Base-by-base conservation (phyloP, 345 rosid genomes). In the Rhodamnia argentea region DNA sequence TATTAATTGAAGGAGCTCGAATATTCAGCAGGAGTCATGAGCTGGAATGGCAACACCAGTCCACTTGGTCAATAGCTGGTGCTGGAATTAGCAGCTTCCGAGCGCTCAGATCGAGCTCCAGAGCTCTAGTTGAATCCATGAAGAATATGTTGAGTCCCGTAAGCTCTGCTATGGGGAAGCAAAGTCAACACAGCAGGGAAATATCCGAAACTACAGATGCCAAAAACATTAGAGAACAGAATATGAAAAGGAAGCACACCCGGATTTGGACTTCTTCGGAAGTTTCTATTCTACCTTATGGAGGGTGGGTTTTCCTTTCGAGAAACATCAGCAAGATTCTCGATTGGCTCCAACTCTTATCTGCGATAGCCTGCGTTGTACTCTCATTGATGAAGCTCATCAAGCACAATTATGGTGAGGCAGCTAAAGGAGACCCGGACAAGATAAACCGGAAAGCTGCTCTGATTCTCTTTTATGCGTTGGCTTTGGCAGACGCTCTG, bases 201-300 rank as follows among this genome's bases (percentile, higher is more conserved):
- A 91, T 89, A 23, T 53, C 56, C 10, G 52, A 70, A 29, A 62
- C 44, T 90, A 85, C 37, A 42, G 64, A 85, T 70, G 86, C 85
- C 10, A 51, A 57, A 27, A 84, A 88, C 57, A 0, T 14, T 14
- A 52, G 7, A n/a, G 89, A 84, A 59, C 83, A 85, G 51, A 90
- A 86, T 83, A 64, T 85, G 37, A 83, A 84, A 58, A 87, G 89
- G 85, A 85, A 87, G 60, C 85, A 85, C 14, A 90, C 90, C 9
- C 84, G 92, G 52, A 90, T 92, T 51, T 94, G 98, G 96, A 89
- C 83, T 76, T 90, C 91, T 85, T 92, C 94, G 16, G 96, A 96
- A 50, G 96, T 93, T 81, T 98, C 96, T 44, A 90, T 96, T 55
- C 88, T 96, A 44, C 96, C 98, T 0, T 96, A 94, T 78, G 94